Conservation (phyloP, 2,329 filamentous ascomycete genomes). For the Aspergillus versicolor region DNA sequence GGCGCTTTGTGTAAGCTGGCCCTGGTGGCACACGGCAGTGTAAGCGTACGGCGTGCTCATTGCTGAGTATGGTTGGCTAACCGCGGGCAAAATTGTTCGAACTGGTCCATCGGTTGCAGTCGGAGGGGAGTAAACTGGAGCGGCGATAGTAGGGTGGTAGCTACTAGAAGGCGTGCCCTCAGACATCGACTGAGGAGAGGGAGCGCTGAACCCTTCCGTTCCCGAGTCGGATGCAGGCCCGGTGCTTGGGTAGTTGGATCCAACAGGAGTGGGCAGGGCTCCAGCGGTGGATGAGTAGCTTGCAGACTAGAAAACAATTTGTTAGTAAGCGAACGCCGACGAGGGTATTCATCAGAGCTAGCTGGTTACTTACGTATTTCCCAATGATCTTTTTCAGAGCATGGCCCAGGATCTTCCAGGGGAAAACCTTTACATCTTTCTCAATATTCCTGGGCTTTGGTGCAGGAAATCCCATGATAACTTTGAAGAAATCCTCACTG, state of each 20-base stretch:
- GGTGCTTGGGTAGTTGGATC: conserved; percentile 40
- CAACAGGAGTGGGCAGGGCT: conserved; percentile 40
- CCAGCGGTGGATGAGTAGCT: conserved; percentile 67
- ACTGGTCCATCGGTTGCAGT: conserved; percentile 31
- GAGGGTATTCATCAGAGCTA: background rate
- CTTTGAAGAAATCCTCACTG: conserved; percentile 96
- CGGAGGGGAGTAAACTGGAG: conserved; percentile 47
- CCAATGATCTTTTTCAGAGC: conserved; percentile 97
- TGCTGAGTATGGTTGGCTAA: conserved; percentile 31
- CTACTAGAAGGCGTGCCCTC: conserved; percentile 45
- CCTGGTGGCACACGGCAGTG: conserved; percentile 30
- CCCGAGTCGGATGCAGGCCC: conserved; percentile 48
- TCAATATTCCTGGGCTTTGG: conserved; percentile 97
- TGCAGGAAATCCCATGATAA: conserved; percentile 95
- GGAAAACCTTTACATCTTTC: conserved; percentile 98
- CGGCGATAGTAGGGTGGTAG: conserved; percentile 45
- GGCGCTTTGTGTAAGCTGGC: conserved; percentile 29
- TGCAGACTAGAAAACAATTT: conserved; percentile 52
- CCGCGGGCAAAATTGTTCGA: conserved; percentile 34
- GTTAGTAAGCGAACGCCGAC: conserved; percentile 15
- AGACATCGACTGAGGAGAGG: conserved; percentile 50
- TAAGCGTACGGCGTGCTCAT: conserved; percentile 33
- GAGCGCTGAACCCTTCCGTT: conserved; percentile 48
- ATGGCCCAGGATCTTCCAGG: conserved; percentile 83
- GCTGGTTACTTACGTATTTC: conserved; percentile 72